Evolutionary conservation across 306 rosid species (phyloP).

Genomic region (Prunus armeniaca): DNA sequence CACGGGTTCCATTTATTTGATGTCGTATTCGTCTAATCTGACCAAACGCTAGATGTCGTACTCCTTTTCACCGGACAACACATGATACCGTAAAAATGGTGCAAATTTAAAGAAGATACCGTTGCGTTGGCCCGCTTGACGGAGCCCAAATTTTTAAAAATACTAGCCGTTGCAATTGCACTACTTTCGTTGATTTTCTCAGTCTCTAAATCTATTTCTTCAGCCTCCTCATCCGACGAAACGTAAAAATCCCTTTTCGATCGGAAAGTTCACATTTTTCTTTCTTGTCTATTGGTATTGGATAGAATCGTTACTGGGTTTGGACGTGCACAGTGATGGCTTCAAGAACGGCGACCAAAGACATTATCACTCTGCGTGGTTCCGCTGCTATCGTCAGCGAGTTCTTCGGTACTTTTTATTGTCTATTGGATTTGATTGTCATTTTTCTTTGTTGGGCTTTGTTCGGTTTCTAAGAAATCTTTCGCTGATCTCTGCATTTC

Average conservation of each 20-base stretch:
- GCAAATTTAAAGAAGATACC: slow-evolving; percentile 30
- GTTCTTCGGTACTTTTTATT: slow-evolving; percentile 63
- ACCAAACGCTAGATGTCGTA: neutral
- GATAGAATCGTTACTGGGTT: neutral
- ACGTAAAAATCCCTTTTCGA: neutral
- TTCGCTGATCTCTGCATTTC: slow-evolving; percentile 17
- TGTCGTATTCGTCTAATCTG: neutral
- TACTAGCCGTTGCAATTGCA: slow-evolving; percentile 36
- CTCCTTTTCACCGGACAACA: neutral
- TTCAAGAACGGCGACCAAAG: slow-evolving; percentile 69
- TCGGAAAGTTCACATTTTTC: slow-evolving; percentile 5
- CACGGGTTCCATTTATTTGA: neutral
- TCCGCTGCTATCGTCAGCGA: slow-evolving; percentile 98
- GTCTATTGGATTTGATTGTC: neutral
- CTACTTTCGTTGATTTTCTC: neutral
- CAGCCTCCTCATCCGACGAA: neutral
- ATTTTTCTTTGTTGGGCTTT: neutral
- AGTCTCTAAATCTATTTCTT: neutral
- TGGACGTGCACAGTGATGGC: slow-evolving; percentile 41
- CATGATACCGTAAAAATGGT: neutral
- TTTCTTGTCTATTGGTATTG: neutral
- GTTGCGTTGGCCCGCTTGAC: slow-evolving; percentile 7
- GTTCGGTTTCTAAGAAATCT: neutral
- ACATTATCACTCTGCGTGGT: slow-evolving; percentile 94
- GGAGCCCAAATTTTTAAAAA: neutral